These are phyloP conservation scores for Fusarium pininemorale DNA, from an alignment of 2,329 filamentous ascomycete species.

Conservation along the genomic window DNA sequence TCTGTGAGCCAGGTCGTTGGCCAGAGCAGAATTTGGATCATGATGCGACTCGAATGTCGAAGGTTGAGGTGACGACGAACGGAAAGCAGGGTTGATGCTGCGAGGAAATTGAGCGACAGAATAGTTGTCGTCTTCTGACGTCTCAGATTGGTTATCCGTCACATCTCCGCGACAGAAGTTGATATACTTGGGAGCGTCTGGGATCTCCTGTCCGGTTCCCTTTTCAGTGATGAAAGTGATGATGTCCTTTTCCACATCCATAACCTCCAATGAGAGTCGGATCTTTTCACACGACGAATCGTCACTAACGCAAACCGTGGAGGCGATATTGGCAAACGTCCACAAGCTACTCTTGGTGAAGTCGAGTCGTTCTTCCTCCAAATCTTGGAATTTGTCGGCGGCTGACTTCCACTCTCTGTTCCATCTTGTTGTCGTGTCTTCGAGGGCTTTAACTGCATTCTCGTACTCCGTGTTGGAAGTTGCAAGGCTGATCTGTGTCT, in stretches of 20 bases:
- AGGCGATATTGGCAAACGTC: conserved; percentile 97
- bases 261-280: conserved; percentile 88
- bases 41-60: conserved; percentile 93
- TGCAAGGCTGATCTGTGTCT: conserved; percentile 95
- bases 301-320: conserved; percentile 96
- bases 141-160: conserved; percentile 81
- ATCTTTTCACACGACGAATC: conserved; percentile 98
- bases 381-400: conserved; percentile 98
- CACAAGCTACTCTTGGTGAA: conserved; percentile 98
- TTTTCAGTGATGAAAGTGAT: conserved; percentile 84
- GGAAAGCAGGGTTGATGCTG: conserved; percentile 93
- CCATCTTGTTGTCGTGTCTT: conserved; percentile 95
- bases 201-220: conserved; percentile 96
- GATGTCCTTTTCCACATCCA: conserved; percentile 98
- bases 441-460: conserved; percentile 87
- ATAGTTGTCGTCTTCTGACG: conserved; percentile 87
- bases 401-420: conserved; percentile 98
- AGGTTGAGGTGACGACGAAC: conserved; percentile 94
- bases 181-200: conserved; percentile 96
- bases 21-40: conserved; percentile 80
- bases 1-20: conserved; percentile 72
- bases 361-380: conserved; percentile 96
- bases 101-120: conserved; percentile 96
- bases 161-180: conserved; percentile 95
- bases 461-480: conserved; percentile 94